phyloP scores from a whole-genome alignment of 306 rosid species.

The Arachis stenosperma region DNA sequence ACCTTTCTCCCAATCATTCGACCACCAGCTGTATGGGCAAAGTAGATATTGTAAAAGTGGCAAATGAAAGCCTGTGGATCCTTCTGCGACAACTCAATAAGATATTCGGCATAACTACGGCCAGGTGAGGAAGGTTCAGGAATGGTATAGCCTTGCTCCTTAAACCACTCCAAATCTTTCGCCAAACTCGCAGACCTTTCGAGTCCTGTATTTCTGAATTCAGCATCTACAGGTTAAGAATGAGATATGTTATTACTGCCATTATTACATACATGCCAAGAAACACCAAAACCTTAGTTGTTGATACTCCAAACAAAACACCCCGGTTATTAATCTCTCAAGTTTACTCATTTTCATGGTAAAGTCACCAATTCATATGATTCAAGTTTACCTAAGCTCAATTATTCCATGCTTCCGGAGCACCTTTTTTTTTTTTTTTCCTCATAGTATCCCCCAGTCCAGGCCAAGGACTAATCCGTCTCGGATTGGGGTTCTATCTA shows the following conservation, averaged over 20 bases:
- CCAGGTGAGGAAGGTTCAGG: conserved; percentile 94
- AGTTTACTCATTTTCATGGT: too few relatives aligned
- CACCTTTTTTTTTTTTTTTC: too few relatives aligned
- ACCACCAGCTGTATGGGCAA: conserved; percentile 97
- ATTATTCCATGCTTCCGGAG: too few relatives aligned
- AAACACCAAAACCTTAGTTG: conserved; percentile 6
- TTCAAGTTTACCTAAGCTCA: too few relatives aligned
- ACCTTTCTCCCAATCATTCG: conserved; percentile 85
- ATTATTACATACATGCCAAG: neutral
- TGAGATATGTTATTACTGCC: too few relatives aligned
- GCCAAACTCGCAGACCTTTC: conserved; percentile 90
- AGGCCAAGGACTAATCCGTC: too few relatives aligned
- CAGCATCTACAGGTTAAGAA: conserved; percentile 57
- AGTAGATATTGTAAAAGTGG: conserved; percentile 94
- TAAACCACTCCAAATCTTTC: conserved; percentile 94
- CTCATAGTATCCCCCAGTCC: too few relatives aligned
- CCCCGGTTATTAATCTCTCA: too few relatives aligned
- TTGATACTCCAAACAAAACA: neutral
- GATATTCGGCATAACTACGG: conserved; percentile 65
- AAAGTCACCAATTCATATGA: too few relatives aligned
- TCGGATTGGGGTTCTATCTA: too few relatives aligned
- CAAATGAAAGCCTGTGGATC: conserved; percentile 95
- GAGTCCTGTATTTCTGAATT: conserved; percentile 87
- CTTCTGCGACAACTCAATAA: conserved; percentile 70
- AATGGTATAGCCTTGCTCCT: conserved; percentile 81